Base-by-base conservation (phyloP, 768 basidiomycete genomes). In the Pholiota microspora region DNA sequence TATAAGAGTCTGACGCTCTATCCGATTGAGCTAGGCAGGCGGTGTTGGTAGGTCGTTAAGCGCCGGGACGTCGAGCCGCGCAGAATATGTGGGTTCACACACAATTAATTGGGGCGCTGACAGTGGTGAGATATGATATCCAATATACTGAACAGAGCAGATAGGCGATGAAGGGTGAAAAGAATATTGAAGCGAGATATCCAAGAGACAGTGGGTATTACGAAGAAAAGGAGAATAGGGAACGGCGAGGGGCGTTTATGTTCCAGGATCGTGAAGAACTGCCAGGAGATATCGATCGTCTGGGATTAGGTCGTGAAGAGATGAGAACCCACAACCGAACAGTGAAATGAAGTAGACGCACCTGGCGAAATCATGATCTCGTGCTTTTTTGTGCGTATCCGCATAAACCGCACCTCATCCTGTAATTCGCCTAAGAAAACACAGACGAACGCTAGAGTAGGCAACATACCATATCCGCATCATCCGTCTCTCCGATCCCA, bases 311-410 rank as follows among this genome's bases (percentile, higher is more conserved):
- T 2, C 3, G 18, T 53, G 29, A 53, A 31, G 29, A 52, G 16
- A 45, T 31, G 9, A 53, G 23, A 36, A n/a, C 8, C 45, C 6
- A 13, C 7, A n/a, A 21, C 7, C 31, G 27, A 16, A 18, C 10
- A 28, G 23, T 15, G 13, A 18, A 4, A 13, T 7, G 15, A 13
- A 32, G 3, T 12, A 18, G 6, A 64, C 86, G 25, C 50, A 92
- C 94, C 90, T 53, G 94, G 94, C 2, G 94, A 92, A 56, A 97
- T 94, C 88, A 97, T 90, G 54, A 97, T 76, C 65, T 96, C 94
- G 68, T 97, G 94, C 49, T 89, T 80, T 66, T 84, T 91, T 55
- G 94, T 96, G 46, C 94, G 82, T 72, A 96, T 93, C 54, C 94
- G 76, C 82, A 97, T 85, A 64, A 96, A 92, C 56, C 84, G 82